Conservation (phyloP, 371 early-diverging fungal species). For the Mortierella sp. region DNA sequence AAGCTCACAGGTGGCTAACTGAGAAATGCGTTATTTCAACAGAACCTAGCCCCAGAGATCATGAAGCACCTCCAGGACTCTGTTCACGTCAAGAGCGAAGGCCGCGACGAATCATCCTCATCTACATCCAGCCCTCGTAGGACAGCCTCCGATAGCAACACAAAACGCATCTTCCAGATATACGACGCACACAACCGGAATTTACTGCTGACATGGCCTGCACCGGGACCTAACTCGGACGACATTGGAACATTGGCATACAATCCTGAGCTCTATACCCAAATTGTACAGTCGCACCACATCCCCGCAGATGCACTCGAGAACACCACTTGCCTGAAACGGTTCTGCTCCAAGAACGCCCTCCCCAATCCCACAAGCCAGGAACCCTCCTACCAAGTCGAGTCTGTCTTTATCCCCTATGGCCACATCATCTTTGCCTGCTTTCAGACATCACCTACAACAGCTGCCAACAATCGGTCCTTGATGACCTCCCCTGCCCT, state of each 20-base stretch:
- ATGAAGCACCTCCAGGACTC: slow-evolving; percentile 43
- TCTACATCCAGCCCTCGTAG: slow-evolving; percentile 25
- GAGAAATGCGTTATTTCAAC: neutral
- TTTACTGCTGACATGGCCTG: slow-evolving; percentile 58
- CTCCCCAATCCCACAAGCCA: slow-evolving; percentile 27
- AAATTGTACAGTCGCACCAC: slow-evolving; percentile 53
- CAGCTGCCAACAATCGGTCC: slow-evolving; percentile 25
- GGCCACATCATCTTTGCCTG: slow-evolving; percentile 57
- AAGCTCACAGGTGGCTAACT: no score
- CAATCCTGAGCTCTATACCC: slow-evolving; percentile 55
- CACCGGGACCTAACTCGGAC: slow-evolving; percentile 33
- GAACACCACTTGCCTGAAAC: slow-evolving; percentile 51
- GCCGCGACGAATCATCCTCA: neutral
- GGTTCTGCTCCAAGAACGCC: slow-evolving; percentile 50
- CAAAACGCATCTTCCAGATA: slow-evolving; percentile 60
- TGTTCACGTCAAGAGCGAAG: neutral
- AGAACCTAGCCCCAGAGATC: slow-evolving; percentile 49
- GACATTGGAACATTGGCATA: slow-evolving; percentile 32
- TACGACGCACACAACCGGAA: slow-evolving; percentile 51
- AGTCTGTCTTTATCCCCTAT: slow-evolving; percentile 56
- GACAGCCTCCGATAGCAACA: slow-evolving; percentile 18
- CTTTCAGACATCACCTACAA: slow-evolving; percentile 54
- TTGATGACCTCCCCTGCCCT: slow-evolving; percentile 19
- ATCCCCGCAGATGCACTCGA: slow-evolving; percentile 51
- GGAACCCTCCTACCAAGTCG: slow-evolving; percentile 52